phyloP scores from a whole-genome alignment of 2,329 filamentous ascomycete species.

The Colletotrichum sojae region DNA sequence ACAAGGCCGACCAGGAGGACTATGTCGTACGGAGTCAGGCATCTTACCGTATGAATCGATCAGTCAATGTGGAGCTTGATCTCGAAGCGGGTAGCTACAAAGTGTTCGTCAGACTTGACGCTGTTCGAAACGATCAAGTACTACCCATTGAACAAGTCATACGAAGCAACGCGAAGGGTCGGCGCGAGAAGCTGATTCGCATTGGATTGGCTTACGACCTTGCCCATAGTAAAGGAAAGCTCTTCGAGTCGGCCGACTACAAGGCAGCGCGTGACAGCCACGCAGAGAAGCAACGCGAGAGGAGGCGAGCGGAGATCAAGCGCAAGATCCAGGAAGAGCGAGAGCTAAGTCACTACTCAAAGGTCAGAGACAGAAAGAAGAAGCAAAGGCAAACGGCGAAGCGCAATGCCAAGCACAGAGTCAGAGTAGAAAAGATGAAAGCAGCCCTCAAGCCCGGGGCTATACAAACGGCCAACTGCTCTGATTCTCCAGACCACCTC shows the following conservation, averaged over 20 bases:
- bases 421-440: conserved; percentile 47
- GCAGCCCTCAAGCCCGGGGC: not conserved
- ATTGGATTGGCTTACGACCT: conserved; percentile 81
- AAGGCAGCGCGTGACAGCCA: conserved; percentile 62
- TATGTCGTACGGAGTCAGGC: conserved; percentile 69
- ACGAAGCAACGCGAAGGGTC: conserved; percentile 71
- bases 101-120: conserved; percentile 82
- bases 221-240: conserved; percentile 75
- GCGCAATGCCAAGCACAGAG: conserved; percentile 54
- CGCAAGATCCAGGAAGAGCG: conserved; percentile 59
- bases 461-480: not conserved
- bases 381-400: conserved; percentile 46
- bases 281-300: conserved; percentile 58
- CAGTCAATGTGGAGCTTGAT: conserved; percentile 82
- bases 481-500: conserved; percentile 34
- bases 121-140: conserved; percentile 68
- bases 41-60: conserved; percentile 75
- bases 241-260: conserved; percentile 64
- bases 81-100: conserved; percentile 83
- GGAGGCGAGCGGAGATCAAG: conserved; percentile 52
- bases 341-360: conserved; percentile 54
- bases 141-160: conserved; percentile 76
- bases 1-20: conserved; percentile 64
- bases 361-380: conserved; percentile 55
- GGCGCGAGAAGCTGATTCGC: conserved; percentile 79